A percentile compares a stretch with the other conserved stretches of the same genome.
phyloP scores from a whole-genome alignment of 2,329 filamentous ascomycete genomes.

The Bipolaris zeicola region DNA sequence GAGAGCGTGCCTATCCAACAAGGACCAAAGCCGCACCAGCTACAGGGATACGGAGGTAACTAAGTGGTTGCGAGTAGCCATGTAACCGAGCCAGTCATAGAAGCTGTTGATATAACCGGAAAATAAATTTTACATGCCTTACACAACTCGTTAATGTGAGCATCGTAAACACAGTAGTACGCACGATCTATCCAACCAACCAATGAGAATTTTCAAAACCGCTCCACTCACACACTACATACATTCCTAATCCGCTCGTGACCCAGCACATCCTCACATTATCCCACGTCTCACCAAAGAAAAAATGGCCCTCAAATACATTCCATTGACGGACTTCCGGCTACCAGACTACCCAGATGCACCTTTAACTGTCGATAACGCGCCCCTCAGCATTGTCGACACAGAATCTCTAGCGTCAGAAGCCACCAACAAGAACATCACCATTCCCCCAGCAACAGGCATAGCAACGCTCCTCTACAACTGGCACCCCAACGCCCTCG shows the following conservation, averaged over 20 bases:
- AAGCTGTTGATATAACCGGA: not conserved
- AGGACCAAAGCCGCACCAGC: conserved; percentile 35
- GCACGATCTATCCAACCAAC: not conserved
- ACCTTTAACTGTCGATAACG: conserved; percentile 11
- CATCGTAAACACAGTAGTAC: not conserved
- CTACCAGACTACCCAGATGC: conserved; percentile 20
- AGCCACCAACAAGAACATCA: not conserved
- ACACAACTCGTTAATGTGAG: not conserved
- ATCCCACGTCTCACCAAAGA: not conserved
- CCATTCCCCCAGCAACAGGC: conserved; percentile 16
- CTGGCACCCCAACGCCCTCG: conserved; percentile 25
- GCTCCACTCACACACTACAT: conserved; percentile 12
- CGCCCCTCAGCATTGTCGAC: conserved; percentile 17
- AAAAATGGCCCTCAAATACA: conserved; percentile 7
- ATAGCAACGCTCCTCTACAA: conserved; percentile 28
- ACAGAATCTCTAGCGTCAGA: not conserved
- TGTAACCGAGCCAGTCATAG: not conserved
- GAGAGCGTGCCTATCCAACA: conserved; percentile 32
- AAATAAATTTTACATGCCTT: not conserved
- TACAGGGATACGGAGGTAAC: conserved; percentile 24
- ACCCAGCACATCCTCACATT: not conserved
- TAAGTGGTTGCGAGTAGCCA: not conserved
- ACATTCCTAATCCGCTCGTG: conserved; percentile 10
- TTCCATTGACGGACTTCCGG: conserved; percentile 12
- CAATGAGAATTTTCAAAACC: conserved; percentile 3